phyloP scores from a whole-genome alignment of 768 basidiomycete species.

The Hygrophorus pudorinus region DNA sequence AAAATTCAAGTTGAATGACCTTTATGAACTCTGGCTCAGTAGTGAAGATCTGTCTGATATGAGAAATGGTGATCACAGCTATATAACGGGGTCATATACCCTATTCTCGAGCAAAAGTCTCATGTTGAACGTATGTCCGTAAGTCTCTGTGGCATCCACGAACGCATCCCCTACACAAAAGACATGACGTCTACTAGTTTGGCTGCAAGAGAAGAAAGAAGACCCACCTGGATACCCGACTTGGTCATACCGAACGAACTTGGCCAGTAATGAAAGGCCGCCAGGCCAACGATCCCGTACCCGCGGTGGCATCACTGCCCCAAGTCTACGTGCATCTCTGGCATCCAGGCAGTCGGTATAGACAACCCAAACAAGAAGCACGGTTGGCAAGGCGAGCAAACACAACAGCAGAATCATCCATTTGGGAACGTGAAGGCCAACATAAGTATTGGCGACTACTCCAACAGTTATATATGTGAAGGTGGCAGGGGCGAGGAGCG shows the following conservation, averaged over 20 bases:
- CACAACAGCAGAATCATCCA: neutral
- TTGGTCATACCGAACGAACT: constrained; percentile 15
- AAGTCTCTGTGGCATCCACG: constrained; percentile 10
- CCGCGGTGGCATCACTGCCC: constrained; percentile 24
- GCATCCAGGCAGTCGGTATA: constrained; percentile 13
- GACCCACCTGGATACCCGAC: constrained; percentile 22
- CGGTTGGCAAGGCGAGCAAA: neutral
- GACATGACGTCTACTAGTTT: neutral
- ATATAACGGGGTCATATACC: constrained; percentile 11
- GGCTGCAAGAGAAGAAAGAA: neutral
- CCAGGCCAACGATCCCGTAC: constrained; percentile 17
- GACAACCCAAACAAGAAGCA: constrained; percentile 3
- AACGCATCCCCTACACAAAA: constrained; percentile 19
- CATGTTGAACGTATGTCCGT: constrained; percentile 18
- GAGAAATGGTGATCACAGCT: neutral
- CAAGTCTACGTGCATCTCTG: constrained; percentile 19
- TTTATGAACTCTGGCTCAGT: constrained; percentile 40
- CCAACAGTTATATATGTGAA: neutral
- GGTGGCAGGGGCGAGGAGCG: neutral
- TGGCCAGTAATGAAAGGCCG: constrained; percentile 13
- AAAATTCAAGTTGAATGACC: constrained; percentile 11
- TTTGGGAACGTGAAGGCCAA: neutral
- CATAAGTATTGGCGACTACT: neutral
- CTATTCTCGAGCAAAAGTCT: constrained; percentile 21
- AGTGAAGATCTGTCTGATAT: constrained; percentile 26